A percentile compares a stretch with the other conserved stretches of the same genome.
phyloP scores from a whole-genome alignment of 2,329 filamentous ascomycete species.

The Penicillium occitanis region DNA sequence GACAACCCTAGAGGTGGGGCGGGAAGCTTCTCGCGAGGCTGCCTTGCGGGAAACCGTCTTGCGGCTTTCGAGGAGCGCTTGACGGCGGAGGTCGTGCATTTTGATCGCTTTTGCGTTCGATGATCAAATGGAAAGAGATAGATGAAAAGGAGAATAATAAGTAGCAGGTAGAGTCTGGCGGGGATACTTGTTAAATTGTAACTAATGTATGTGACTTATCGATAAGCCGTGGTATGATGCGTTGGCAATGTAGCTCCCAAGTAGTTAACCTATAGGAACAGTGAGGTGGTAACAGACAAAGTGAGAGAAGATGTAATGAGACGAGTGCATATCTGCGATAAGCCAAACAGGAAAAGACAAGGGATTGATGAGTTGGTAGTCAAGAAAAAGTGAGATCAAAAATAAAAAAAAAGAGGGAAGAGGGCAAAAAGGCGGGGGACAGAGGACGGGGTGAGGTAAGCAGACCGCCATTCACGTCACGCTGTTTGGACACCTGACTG shows the following conservation, averaged over 20 bases:
- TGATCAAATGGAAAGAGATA: background rate
- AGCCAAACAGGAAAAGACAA: conserved; percentile 3
- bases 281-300: conserved; percentile 18
- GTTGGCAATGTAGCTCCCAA: conserved; percentile 11
- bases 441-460: conserved; percentile 1
- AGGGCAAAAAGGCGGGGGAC: background rate
- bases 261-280: conserved; percentile 23
- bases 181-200: background rate
- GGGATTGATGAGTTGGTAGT: background rate
- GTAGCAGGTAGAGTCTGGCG: background rate
- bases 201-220: conserved; percentile 4
- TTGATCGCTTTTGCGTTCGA: conserved; percentile 20
- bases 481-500: conserved; percentile 4
- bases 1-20: conserved; percentile 52
- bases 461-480: conserved; percentile 11
- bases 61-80: conserved; percentile 62
- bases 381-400: background rate
- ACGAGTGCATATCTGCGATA: conserved; percentile 18
- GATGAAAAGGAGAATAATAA: background rate
- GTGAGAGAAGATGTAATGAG: background rate
- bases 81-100: conserved; percentile 54
- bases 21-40: conserved; percentile 55
- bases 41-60: conserved; percentile 66
- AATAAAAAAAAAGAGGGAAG: background rate
- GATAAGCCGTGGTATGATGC: conserved; percentile 12